These are phyloP conservation scores for Poa pratensis DNA, from an alignment of 176 grass and related monocot species.

Conservation along the genomic window DNA sequence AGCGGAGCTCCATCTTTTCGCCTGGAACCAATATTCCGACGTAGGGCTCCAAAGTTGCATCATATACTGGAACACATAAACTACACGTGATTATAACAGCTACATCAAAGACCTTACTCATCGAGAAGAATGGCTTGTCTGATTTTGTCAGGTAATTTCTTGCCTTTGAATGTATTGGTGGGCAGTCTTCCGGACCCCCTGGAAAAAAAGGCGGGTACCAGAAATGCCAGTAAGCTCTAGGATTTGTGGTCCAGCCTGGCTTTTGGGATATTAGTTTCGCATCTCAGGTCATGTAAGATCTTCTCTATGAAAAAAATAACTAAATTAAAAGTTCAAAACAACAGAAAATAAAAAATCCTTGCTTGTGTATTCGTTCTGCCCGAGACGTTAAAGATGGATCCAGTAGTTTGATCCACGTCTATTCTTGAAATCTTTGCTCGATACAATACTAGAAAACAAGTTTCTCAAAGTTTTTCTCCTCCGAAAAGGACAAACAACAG, in stretches of 20 bases:
- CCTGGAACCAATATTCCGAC: constrained; percentile 63
- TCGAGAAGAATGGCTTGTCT: neutral
- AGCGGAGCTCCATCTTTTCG: constrained; percentile 51
- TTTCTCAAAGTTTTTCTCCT: neutral
- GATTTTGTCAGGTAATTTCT: constrained; percentile 45
- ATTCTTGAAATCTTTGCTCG: neutral
- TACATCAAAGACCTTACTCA: neutral
- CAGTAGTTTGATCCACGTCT: neutral
- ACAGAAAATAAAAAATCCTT: neutral
- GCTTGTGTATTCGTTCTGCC: neutral
- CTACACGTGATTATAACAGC: constrained; percentile 44
- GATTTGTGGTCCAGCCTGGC: neutral
- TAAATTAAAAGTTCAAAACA: neutral
- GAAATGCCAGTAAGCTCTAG: neutral
- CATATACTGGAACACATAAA: constrained; percentile 67
- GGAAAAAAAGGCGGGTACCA: neutral
- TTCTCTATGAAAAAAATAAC: neutral
- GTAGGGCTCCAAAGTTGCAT: constrained; percentile 66
- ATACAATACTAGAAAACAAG: constrained; percentile 17
- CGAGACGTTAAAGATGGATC: neutral
- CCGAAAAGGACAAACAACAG: neutral
- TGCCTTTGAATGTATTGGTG: constrained; percentile 15
- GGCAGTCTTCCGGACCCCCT: neutral
- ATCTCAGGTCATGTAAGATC: neutral
- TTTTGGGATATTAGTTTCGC: neutral